Conservation (phyloP, 2,329 filamentous ascomycete genomes). For the Diplodia seriata region DNA sequence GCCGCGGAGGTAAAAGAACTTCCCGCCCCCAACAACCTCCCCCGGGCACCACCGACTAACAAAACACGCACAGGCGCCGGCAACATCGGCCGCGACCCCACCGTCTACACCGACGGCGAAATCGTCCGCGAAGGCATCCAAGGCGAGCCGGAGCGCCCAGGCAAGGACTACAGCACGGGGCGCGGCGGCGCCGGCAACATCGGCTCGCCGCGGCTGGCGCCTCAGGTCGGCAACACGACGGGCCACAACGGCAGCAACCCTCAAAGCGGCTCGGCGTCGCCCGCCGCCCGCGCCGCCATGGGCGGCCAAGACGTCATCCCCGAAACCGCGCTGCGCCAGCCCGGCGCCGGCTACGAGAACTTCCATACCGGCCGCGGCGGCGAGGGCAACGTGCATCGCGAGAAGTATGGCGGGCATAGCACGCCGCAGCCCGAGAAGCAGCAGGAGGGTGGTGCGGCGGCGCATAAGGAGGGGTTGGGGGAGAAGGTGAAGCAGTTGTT, state of each 20-base stretch:
- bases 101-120: constrained; percentile 46
- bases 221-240: background rate
- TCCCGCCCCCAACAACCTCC: background rate
- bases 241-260: no score
- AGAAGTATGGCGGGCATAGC: constrained; percentile 46
- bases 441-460: background rate
- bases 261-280: no score
- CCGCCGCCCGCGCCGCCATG: constrained; percentile 3
- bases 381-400: constrained; percentile 47
- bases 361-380: constrained; percentile 49
- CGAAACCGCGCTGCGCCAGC: constrained; percentile 43
- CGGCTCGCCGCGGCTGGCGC: constrained; percentile 35
- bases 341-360: constrained; percentile 41
- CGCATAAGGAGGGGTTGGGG: constrained; percentile 38
- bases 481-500: constrained; percentile 49
- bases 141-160: constrained; percentile 38
- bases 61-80: constrained; percentile 53
- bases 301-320: constrained; percentile 44
- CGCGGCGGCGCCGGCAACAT: constrained; percentile 44
- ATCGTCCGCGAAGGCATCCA: constrained; percentile 47
- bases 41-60: background rate
- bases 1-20: constrained; percentile 55
- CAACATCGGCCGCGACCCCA: constrained; percentile 58
- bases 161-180: constrained; percentile 41
- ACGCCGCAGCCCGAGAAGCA: constrained; percentile 33